Percentiles rank a stretch among this genome's conserved stretches.
Evolutionary conservation across 192 early-diverging fungal species (phyloP).

Genomic region (Rhizoclosmatium sp.): DNA sequence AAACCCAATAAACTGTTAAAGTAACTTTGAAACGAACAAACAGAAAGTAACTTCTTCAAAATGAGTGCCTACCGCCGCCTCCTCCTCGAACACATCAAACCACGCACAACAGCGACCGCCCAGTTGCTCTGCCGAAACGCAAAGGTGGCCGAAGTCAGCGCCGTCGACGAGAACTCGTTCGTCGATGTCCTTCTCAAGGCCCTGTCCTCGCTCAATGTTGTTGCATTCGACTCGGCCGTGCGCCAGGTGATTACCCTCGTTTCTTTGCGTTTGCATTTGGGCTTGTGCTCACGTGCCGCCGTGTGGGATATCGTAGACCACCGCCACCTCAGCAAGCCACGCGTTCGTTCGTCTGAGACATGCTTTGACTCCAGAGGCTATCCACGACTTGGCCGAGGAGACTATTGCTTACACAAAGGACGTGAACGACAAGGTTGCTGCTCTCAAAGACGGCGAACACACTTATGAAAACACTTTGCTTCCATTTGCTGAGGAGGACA

Average conservation of each 20-base stretch:
- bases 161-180: slow-evolving; percentile 6
- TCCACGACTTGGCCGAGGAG: slow-evolving; percentile 19
- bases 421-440: slow-evolving; percentile 23
- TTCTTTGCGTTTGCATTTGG: neutral
- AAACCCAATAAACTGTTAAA: too few species aligned
- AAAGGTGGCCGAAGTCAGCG: neutral
- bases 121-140: neutral
- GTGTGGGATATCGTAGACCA: neutral
- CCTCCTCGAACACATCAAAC: neutral
- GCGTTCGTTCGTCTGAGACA: neutral
- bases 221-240: neutral
- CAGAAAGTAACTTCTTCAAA: neutral
- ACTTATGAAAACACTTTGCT: slow-evolving; percentile 25
- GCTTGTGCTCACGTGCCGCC: neutral
- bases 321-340: neutral
- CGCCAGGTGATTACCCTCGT: neutral
- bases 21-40: too few species aligned
- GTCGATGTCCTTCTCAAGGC: neutral
- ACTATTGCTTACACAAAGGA: slow-evolving; percentile 3
- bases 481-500: slow-evolving; percentile 4
- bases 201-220: neutral
- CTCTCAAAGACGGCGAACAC: neutral
- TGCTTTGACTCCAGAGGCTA: neutral
- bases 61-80: slow-evolving; percentile 9
- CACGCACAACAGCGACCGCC: neutral